Evolutionary conservation across 2,329 filamentous ascomycete genomes (phyloP).

Genomic region (Arthrocladium fulminans): DNA sequence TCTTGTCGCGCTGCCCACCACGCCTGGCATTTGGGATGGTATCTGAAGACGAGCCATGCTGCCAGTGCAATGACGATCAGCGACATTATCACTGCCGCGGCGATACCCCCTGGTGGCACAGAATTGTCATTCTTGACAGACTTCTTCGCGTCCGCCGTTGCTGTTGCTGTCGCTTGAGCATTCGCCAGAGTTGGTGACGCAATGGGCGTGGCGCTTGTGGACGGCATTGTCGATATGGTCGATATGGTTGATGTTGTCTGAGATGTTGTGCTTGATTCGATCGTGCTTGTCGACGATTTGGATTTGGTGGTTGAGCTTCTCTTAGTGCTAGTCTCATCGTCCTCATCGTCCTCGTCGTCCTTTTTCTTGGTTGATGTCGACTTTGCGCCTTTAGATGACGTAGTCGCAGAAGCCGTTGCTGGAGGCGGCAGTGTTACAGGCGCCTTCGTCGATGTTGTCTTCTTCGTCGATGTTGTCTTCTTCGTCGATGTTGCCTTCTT

Average conservation of each 20-base stretch:
- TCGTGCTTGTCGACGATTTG: not conserved
- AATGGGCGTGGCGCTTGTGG: not conserved
- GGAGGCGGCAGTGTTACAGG: not conserved
- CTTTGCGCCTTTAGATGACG: not conserved
- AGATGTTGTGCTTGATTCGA: not conserved
- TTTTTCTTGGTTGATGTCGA: not conserved
- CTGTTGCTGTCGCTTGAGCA: not conserved
- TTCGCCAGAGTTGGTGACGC: not conserved
- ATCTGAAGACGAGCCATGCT: conserved; percentile 8
- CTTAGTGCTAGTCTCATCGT: not conserved
- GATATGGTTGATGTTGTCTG: not conserved
- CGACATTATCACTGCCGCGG: conserved; percentile 3
- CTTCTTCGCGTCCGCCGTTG: not conserved
- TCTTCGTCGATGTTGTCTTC: conserved; percentile 69
- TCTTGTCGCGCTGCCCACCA: conserved; percentile 9
- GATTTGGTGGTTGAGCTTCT: not conserved
- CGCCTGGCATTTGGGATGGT: conserved; percentile 1
- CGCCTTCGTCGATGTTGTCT: conserved; percentile 96
- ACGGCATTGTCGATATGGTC: not conserved
- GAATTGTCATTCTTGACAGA: not conserved
- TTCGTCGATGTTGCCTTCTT: conserved; percentile 62
- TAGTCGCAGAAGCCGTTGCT: not conserved
- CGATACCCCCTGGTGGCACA: conserved; percentile 6
- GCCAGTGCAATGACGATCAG: not conserved
- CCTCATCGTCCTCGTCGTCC: conserved; percentile 2